Conservation (phyloP, 1,284 basidiomycete genomes). For the Inonotus hispidus region DNA sequence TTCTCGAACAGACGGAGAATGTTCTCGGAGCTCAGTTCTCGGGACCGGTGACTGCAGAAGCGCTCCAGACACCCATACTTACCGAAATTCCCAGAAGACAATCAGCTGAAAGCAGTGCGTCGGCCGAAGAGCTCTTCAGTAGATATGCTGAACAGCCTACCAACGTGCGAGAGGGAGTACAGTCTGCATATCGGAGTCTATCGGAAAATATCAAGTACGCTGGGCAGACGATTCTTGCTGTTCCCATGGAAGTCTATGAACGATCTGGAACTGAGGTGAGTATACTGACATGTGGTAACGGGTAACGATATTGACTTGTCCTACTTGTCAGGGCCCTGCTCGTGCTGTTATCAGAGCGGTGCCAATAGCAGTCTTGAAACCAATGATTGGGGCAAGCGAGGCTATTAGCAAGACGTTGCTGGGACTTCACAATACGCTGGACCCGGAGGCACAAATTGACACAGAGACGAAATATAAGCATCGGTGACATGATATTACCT, state of each 20-base stretch:
- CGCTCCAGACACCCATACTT: conserved; percentile 38
- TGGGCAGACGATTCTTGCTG: conserved; percentile 96
- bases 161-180: conserved; percentile 83
- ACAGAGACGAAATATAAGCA: conserved; percentile 88
- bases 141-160: conserved; percentile 88
- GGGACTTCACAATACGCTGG: conserved; percentile 86
- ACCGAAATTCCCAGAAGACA: conserved; percentile 29
- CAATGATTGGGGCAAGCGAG: conserved; percentile 95
- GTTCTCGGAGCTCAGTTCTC: conserved; percentile 80
- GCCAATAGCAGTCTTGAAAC: conserved; percentile 92
- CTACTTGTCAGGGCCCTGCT: conserved; percentile 70
- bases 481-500: conserved; percentile 34
- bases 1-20: conserved; percentile 92
- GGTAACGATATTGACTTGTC: neutral
- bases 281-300: neutral
- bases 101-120: conserved; percentile 37
- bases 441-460: conserved; percentile 74
- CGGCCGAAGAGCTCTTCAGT: conserved; percentile 58
- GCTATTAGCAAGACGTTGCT: conserved; percentile 93
- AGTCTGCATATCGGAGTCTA: conserved; percentile 84
- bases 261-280: conserved; percentile 80
- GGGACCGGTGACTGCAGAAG: conserved; percentile 59
- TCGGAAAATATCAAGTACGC: conserved; percentile 84
- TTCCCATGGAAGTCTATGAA: conserved; percentile 99
- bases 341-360: conserved; percentile 93